Conservation (phyloP, 495 filamentous ascomycete genomes). For the Penicillium turbatum region DNA sequence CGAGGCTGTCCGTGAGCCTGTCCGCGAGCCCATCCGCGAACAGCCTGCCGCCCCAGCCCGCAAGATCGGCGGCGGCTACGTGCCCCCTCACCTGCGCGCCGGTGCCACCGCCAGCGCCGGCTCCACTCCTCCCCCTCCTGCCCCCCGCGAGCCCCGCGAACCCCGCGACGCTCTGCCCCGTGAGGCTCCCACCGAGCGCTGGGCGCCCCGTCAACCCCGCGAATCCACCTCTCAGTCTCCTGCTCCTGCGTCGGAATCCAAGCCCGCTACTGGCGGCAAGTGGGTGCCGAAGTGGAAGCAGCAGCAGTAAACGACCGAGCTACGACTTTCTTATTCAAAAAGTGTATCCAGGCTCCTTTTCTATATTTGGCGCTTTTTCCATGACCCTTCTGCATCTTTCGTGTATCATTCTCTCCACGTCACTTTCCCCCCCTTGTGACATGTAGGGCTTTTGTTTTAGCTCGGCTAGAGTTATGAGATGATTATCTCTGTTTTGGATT, state of each 20-base stretch:
- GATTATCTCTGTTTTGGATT: conserved; percentile 1
- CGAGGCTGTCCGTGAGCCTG: too few species aligned
- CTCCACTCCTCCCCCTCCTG: conserved; percentile 30
- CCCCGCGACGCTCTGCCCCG: conserved; percentile 31
- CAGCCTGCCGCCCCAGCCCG: conserved; percentile 30
- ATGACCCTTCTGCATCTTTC: conserved; percentile 30
- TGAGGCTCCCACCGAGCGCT: conserved; percentile 29
- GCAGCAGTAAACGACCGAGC: conserved; percentile 33
- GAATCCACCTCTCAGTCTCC: conserved; percentile 12
- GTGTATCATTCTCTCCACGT: conserved; percentile 27
- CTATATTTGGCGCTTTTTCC: conserved; percentile 30
- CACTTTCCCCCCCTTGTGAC: conserved; percentile 2
- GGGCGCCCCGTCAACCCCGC: conserved; percentile 23
- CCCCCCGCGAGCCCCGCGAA: conserved; percentile 33
- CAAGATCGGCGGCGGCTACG: conserved; percentile 41
- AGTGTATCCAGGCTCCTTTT: conserved; percentile 27
- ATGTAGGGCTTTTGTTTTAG: conserved; percentile 14
- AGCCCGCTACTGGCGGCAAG: conserved; percentile 26
- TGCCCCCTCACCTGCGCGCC: conserved; percentile 47
- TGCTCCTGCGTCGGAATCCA: conserved; percentile 29
- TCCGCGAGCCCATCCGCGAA: conserved; percentile 28
- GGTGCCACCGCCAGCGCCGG: conserved; percentile 29
- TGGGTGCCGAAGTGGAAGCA: conserved; percentile 47
- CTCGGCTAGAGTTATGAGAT: conserved; percentile 16
- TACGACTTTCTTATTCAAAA: conserved; percentile 19